A percentile compares a stretch with the other conserved stretches of the same genome.
These are phyloP conservation scores for Cicer yamashitae DNA, from an alignment of 306 rosid genomes.

Conservation along the genomic window DNA sequence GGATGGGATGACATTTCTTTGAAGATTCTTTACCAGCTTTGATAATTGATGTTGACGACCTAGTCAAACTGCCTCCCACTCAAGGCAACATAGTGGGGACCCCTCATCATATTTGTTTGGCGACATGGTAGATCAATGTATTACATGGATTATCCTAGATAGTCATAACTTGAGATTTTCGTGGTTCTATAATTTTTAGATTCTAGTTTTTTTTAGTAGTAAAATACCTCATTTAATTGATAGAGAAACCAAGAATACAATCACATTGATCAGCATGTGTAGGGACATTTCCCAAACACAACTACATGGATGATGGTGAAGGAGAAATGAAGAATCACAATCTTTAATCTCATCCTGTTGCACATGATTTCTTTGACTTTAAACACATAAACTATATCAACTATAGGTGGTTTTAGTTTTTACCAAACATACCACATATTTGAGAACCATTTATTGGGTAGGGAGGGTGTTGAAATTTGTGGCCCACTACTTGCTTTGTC, in stretches of 20 bases:
- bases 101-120: too few species aligned
- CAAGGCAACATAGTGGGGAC: too few species aligned
- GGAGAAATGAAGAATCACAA: not conserved
- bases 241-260: not conserved
- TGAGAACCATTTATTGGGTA: not conserved
- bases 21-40: too few species aligned
- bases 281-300: not conserved
- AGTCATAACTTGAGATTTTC: too few species aligned
- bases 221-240: not conserved
- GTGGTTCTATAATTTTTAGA: too few species aligned
- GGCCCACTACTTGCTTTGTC: not conserved
- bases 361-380: not conserved
- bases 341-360: not conserved
- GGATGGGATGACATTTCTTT: too few species aligned
- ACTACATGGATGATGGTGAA: not conserved
- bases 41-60: too few species aligned
- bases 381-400: too few species aligned
- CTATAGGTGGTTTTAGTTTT: not conserved
- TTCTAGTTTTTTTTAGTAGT: too few species aligned
- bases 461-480: not conserved
- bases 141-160: too few species aligned
- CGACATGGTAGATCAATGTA: too few species aligned
- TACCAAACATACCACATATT: not conserved
- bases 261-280: not conserved
- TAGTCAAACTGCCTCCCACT: too few species aligned